A percentile compares a stretch with the other conserved stretches of the same genome.
Conservation (phyloP, 371 early-diverging fungal genomes). For the Amoeboaphelidium occidentale region DNA sequence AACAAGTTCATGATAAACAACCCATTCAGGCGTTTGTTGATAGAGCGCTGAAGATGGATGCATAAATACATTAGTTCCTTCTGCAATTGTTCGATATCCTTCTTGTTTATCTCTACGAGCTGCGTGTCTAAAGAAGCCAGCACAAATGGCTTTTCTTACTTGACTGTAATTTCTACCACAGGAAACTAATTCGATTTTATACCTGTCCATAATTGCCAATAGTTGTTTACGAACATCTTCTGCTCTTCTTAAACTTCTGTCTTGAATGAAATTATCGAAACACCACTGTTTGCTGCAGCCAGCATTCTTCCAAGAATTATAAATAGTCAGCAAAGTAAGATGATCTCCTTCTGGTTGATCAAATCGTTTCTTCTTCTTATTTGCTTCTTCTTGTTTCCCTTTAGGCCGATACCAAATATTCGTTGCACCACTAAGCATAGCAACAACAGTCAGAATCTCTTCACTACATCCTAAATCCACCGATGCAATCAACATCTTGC, state of each 20-base stretch:
- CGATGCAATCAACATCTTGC: slow-evolving; percentile 74
- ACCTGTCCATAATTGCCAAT: slow-evolving; percentile 81
- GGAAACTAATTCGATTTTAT: slow-evolving; percentile 71
- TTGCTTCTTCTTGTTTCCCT: slow-evolving; percentile 80
- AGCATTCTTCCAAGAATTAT: slow-evolving; percentile 69
- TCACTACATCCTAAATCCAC: slow-evolving; percentile 81
- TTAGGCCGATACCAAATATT: slow-evolving; percentile 87
- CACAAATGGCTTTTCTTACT: slow-evolving; percentile 65
- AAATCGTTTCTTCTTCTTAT: slow-evolving; percentile 84
- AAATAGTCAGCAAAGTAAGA: slow-evolving; percentile 77
- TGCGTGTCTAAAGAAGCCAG: slow-evolving; percentile 82
- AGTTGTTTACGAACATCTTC: slow-evolving; percentile 87
- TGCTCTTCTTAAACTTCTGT: slow-evolving; percentile 60
- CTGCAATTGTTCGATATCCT: slow-evolving; percentile 85
- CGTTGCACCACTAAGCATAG: slow-evolving; percentile 81
- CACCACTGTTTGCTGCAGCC: slow-evolving; percentile 81
- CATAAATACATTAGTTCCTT: slow-evolving; percentile 87
- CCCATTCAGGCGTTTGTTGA: slow-evolving; percentile 87
- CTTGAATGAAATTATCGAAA: slow-evolving; percentile 81
- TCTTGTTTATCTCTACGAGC: slow-evolving; percentile 93
- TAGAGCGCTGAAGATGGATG: slow-evolving; percentile 86
- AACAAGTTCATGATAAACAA: slow-evolving; percentile 91
- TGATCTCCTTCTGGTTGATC: slow-evolving; percentile 96
- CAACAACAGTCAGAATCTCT: slow-evolving; percentile 83
- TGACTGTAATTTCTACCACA: slow-evolving; percentile 76